Base-by-base conservation (phyloP, 2,329 filamentous ascomycete genomes). In the Penicillium sp. region DNA sequence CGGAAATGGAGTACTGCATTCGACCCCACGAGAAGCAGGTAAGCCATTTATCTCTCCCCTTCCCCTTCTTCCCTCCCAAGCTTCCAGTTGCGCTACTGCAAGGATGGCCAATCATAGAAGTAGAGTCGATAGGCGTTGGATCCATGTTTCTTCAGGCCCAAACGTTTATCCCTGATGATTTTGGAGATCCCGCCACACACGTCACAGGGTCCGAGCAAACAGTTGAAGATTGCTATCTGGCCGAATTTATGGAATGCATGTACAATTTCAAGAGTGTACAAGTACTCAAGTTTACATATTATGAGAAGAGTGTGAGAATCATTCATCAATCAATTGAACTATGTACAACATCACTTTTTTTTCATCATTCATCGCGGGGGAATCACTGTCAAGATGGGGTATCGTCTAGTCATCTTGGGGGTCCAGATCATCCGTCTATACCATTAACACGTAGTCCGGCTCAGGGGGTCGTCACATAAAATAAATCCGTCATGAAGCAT, bases 351-450 rank as follows among this genome's bases (percentile, higher is more conserved):
- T 60, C 61, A 68, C 67, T 68, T 72, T 72, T 71, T 71, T 69
- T 67, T 74, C 72, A 71, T 74, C 68, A 74, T 62, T 74, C 72
- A 70, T 75, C 65, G 66, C 67, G 64, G 60, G 54, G 54, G 65
- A 44, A 61, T 65, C 62, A 62, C 66, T 62, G 58, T 66, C 63
- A 59, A 63, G 60, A 69, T 51, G 65, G 72, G 71, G 72, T 74
- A 74, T 74, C 72, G 63, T 73, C 72, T 73, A 73, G 63, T 72
- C 71, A 73, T 72, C 67, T 68, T 60, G 56, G 53, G 45, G 61
- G 51, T 67, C 60, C 65, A 67, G 64, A 65, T 66, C 64, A 68
- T 67, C 66, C 62, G 53, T 73, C 70, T 73, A 73, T 73, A 30
- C 67, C 70, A 71, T 72, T 70, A 72, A 72, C 58, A 50, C 64